These are phyloP conservation scores for Capsicum pubescens DNA, from an alignment of 257 asterid species.

Conservation along the genomic window DNA sequence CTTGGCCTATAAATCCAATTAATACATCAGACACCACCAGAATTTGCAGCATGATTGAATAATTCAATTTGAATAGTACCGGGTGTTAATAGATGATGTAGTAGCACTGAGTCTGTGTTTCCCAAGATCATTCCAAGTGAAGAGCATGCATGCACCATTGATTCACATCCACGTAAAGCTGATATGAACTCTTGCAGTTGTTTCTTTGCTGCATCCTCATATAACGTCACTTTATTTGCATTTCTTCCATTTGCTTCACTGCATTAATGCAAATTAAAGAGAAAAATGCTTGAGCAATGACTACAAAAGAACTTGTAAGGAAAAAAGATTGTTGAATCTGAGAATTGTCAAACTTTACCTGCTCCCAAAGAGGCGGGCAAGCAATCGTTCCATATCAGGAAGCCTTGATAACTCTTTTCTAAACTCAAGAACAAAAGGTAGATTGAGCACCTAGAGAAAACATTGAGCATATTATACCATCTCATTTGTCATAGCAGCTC, in stretches of 20 bases:
- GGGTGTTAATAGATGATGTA: conserved; percentile 67
- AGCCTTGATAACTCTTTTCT: conserved; percentile 84
- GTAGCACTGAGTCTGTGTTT: conserved; percentile 62
- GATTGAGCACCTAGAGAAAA: conserved; percentile 63
- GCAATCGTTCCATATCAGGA: conserved; percentile 95
- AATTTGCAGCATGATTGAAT: conserved; percentile 23
- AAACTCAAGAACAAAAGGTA: conserved; percentile 68
- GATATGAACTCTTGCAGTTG: conserved; percentile 90
- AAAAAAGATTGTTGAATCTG: neutral
- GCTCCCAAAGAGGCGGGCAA: conserved; percentile 84
- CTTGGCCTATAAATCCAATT: conserved; percentile 56
- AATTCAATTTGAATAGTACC: conserved; percentile 52
- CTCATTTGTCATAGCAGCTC: neutral
- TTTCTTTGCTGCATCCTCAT: conserved; percentile 92
- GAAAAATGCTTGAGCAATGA: conserved; percentile 1
- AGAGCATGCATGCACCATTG: conserved; percentile 73
- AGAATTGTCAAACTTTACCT: conserved; percentile 56
- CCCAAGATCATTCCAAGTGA: conserved; percentile 61
- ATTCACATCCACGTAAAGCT: conserved; percentile 87
- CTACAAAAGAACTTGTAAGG: conserved; percentile 15
- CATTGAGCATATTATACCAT: conserved; percentile 26
- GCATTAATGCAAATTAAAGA: conserved; percentile 39
- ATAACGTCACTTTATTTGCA: conserved; percentile 80
- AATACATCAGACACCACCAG: conserved; percentile 42
- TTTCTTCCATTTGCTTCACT: conserved; percentile 95